Evolutionary conservation across 1,284 basidiomycete species (phyloP), one percentile per base, ranked within the genome.

Genomic region (Pholiota adiposa): DNA sequence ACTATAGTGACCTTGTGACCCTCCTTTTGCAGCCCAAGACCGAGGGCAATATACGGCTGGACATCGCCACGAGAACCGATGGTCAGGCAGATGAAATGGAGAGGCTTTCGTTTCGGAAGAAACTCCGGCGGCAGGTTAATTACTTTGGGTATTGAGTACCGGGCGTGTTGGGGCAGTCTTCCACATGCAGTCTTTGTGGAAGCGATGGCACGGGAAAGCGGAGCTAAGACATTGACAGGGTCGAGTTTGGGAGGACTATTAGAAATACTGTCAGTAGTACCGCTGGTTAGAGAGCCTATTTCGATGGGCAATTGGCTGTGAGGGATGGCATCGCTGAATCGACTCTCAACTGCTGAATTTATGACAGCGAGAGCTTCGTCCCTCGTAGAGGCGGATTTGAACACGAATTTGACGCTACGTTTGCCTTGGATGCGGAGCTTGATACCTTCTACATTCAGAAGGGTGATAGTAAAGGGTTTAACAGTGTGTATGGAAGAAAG

Each of bases 41-140:
- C 93, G 14, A 98, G 82, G 0, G 96, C 90, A 65, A 98, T 97
- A 71, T 97, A 95, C 29, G 93, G 93, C 72, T 95, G 93, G 12
- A 95, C 93, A 69, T 95, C 93, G 18, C 93, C 93, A 62, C 94
- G 81, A 9, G 93, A 94, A 1, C 96, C 96, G 66, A 98, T 96
- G 0, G 96, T 97, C 59, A 97, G 75, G 74, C 93, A 93, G 0
- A 93, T 93, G 68, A 96, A 92, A 64, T 86, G 88, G 65, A 96
- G 84, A 79, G 74, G 61, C n/a, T 70, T 65, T 49, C 75, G 67
- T 4, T 66, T 71, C 14, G 72, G 61, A 8, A 80, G 63, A 3
- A 75, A 62, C 14, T 72, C 69, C 0, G 64, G 60, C 0, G 82
- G 81, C 3, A 83, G 53, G 65, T 85, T 86, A 61, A 86, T 79